phyloP scores from a whole-genome alignment of 2,329 filamentous ascomycete genomes.

The Penicillium sp. region DNA sequence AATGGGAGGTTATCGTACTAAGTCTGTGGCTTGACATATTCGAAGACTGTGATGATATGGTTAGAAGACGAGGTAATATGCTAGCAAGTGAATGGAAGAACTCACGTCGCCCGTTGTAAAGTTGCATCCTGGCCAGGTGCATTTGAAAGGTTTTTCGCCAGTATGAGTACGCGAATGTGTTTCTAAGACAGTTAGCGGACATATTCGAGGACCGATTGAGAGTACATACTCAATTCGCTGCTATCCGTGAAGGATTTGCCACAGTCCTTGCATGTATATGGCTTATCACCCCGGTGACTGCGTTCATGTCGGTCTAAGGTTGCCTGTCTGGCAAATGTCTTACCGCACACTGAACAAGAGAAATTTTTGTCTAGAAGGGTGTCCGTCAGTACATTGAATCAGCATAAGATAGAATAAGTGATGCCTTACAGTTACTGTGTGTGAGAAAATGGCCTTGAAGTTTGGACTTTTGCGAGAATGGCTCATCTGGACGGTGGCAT shows the following conservation, averaged over 20 bases:
- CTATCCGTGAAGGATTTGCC: slow-evolving; percentile 45
- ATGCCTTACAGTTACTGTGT: slow-evolving; percentile 42
- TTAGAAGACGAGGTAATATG: not conserved
- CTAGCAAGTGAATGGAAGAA: not conserved
- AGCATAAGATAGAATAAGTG: not conserved
- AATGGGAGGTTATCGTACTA: slow-evolving; percentile 29
- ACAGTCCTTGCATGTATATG: slow-evolving; percentile 41
- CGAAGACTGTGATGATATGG: slow-evolving; percentile 32
- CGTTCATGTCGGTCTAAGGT: slow-evolving; percentile 45
- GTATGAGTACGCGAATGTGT: slow-evolving; percentile 44
- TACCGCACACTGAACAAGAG: slow-evolving; percentile 41
- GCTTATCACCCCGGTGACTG: slow-evolving; percentile 45
- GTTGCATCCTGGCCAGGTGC: slow-evolving; percentile 42
- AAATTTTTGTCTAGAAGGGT: slow-evolving; percentile 41
- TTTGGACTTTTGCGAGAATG: slow-evolving; percentile 46
- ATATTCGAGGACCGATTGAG: not conserved
- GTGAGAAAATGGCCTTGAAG: slow-evolving; percentile 45
- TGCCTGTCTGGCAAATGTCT: slow-evolving; percentile 43
- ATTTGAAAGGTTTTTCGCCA: slow-evolving; percentile 45
- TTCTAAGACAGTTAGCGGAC: slow-evolving; percentile 33
- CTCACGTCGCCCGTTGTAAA: slow-evolving; percentile 45
- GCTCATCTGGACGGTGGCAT: slow-evolving; percentile 42
- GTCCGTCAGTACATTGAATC: slow-evolving; percentile 4
- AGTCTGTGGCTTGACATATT: slow-evolving; percentile 47
- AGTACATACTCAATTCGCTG: slow-evolving; percentile 41